phyloP scores from a whole-genome alignment of 2,329 filamentous ascomycete species.

The Hymenoscyphus fructigenus region DNA sequence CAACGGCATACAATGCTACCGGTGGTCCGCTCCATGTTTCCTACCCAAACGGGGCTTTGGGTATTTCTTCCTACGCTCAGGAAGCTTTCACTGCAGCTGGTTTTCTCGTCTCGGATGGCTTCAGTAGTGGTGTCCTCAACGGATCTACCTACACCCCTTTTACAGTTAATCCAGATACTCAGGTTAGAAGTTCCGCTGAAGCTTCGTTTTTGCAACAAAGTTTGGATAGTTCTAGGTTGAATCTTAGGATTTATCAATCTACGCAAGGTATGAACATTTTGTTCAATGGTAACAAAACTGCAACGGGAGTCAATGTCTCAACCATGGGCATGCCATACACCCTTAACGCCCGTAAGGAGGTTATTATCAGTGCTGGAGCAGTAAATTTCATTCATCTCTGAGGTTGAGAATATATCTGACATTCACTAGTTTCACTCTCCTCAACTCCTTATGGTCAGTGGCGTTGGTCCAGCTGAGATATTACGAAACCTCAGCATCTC shows the following conservation, averaged over 20 bases:
- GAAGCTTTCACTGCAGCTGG: background rate
- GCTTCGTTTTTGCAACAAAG: background rate
- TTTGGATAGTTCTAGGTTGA: background rate
- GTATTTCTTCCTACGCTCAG: background rate
- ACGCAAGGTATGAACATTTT: constrained; percentile 1
- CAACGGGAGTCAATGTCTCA: background rate
- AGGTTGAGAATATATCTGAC: no score
- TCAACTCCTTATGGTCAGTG: constrained; percentile 50
- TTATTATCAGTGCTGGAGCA: constrained; percentile 49
- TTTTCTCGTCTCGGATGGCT: background rate
- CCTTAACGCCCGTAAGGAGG: constrained; percentile 35
- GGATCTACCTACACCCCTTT: background rate
- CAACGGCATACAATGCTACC: background rate
- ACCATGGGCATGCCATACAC: background rate
- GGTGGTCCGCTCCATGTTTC: constrained; percentile 2
- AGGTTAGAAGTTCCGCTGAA: background rate
- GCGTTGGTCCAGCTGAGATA: constrained; percentile 45
- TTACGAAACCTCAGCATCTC: constrained; percentile 46
- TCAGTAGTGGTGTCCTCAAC: background rate
- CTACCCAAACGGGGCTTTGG: background rate
- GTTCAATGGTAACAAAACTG: background rate
- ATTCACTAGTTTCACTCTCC: constrained; percentile 43
- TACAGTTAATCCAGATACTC: background rate
- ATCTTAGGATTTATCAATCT: background rate
- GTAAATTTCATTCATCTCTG: constrained; percentile 32